Conservation (phyloP, 2,329 filamentous ascomycete genomes). For the Sphaceloma murrayae region DNA sequence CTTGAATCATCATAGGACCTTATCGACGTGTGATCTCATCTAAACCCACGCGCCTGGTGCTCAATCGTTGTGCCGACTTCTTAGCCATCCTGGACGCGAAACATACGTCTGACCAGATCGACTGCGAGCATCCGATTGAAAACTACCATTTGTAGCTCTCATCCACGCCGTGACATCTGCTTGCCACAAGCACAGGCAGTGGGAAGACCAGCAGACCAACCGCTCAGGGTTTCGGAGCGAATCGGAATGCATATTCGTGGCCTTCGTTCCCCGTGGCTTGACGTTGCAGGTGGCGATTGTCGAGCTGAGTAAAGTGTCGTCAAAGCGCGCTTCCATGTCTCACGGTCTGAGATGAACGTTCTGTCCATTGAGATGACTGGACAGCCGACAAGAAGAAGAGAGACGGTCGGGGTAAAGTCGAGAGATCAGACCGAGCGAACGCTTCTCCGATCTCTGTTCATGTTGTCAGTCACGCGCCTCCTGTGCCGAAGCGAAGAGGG, state of each 20-base stretch:
- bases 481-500: constrained; percentile 4
- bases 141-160: constrained; percentile 27
- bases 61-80: background rate
- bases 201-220: background rate
- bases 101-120: constrained; percentile 24
- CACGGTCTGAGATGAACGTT: background rate
- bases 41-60: constrained; percentile 5
- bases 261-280: too few relatives aligned
- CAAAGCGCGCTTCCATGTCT: constrained; percentile 14
- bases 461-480: constrained; percentile 17
- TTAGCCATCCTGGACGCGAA: constrained; percentile 22
- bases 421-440: background rate
- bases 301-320: constrained; percentile 16
- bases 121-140: constrained; percentile 30
- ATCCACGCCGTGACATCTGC: constrained; percentile 10
- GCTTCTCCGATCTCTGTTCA: constrained; percentile 22
- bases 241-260: too few relatives aligned
- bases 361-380: background rate
- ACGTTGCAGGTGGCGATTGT: constrained; percentile 13
- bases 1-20: constrained; percentile 20
- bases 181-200: background rate
- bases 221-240: background rate
- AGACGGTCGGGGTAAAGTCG: constrained; percentile 2
- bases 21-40: background rate
- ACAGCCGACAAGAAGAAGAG: constrained; percentile 2